Evolutionary conservation across 164 flowering plant genomes (phyloP).

Genomic region (Nelumbo lutea): DNA sequence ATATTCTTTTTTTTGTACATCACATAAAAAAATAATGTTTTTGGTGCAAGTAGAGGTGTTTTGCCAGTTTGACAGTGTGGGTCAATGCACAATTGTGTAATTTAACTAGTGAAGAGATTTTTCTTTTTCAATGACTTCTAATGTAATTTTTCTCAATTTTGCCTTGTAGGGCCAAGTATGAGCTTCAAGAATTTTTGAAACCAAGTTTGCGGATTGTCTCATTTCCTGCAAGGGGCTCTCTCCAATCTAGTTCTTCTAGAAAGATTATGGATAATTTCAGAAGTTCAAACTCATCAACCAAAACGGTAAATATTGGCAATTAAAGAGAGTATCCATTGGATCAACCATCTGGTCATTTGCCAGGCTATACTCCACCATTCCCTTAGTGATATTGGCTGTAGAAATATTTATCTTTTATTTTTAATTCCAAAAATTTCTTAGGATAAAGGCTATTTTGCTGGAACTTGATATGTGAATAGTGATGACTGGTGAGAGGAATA

Average conservation of each 20-base stretch:
- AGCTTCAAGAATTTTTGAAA: slow-evolving; percentile 87
- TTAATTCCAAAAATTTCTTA: not conserved
- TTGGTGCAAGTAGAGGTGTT: not conserved
- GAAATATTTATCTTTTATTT: not conserved
- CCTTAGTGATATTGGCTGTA: not conserved
- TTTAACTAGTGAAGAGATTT: not conserved
- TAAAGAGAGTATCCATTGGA: not conserved
- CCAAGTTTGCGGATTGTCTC: slow-evolving; percentile 87
- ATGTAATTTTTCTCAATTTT: slow-evolving; percentile 6
- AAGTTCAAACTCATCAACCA: slow-evolving; percentile 44
- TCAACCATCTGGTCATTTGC: not conserved
- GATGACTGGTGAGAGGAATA: not conserved
- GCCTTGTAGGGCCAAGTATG: slow-evolving; percentile 76
- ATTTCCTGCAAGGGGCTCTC: slow-evolving; percentile 40
- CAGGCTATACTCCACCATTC: too few species aligned
- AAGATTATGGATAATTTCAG: slow-evolving; percentile 55
- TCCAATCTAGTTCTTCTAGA: slow-evolving; percentile 49
- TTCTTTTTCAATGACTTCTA: not conserved
- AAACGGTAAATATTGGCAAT: slow-evolving; percentile 29
- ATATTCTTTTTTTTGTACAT: too few species aligned
- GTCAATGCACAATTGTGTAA: not conserved
- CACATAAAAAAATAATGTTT: too few species aligned
- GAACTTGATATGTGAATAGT: not conserved
- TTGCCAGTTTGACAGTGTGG: not conserved
- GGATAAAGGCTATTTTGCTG: not conserved